Percentiles rank a stretch among this genome's conserved stretches.
These are phyloP conservation scores for Botryotinia globosa DNA, from an alignment of 2,329 filamentous ascomycete genomes.

Conservation along the genomic window DNA sequence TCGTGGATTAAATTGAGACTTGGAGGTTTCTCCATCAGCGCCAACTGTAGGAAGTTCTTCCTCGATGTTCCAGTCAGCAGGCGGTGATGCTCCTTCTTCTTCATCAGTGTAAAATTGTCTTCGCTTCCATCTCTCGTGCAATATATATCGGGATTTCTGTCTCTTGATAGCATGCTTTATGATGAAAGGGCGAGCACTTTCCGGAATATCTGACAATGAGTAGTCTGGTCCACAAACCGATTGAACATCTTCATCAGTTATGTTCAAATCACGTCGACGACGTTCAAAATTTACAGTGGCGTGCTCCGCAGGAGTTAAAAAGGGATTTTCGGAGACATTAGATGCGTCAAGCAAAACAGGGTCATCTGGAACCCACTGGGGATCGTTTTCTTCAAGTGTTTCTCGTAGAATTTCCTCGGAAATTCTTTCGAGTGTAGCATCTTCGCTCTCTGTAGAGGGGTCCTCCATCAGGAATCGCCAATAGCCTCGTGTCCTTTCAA, in stretches of 20 bases:
- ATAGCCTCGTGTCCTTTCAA: constrained; percentile 25
- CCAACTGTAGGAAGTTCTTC: constrained; percentile 49
- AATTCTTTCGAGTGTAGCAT: constrained; percentile 26
- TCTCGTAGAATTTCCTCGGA: neutral
- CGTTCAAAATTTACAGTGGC: constrained; percentile 22
- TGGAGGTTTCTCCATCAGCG: constrained; percentile 44
- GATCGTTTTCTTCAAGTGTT: neutral
- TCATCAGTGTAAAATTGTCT: constrained; percentile 81
- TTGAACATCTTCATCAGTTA: constrained; percentile 36
- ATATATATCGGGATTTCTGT: constrained; percentile 32
- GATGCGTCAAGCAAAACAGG: neutral
- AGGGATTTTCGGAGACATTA: neutral
- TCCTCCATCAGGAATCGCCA: constrained; percentile 36
- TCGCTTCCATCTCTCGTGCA: constrained; percentile 72
- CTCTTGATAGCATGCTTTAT: constrained; percentile 32
- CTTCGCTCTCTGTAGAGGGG: constrained; percentile 30
- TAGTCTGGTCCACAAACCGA: constrained; percentile 33
- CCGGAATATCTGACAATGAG: constrained; percentile 29
- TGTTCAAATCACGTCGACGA: constrained; percentile 31
- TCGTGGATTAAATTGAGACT: constrained; percentile 44
- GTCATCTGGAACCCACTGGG: neutral
- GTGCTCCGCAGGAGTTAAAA: neutral
- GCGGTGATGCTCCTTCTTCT: constrained; percentile 71
- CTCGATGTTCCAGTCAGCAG: constrained; percentile 60
- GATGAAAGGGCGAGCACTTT: constrained; percentile 29